These are phyloP conservation scores for Fragilariopsis cylindrus DNA, from an alignment of 108 stramenopile species.

Conservation along the genomic window DNA sequence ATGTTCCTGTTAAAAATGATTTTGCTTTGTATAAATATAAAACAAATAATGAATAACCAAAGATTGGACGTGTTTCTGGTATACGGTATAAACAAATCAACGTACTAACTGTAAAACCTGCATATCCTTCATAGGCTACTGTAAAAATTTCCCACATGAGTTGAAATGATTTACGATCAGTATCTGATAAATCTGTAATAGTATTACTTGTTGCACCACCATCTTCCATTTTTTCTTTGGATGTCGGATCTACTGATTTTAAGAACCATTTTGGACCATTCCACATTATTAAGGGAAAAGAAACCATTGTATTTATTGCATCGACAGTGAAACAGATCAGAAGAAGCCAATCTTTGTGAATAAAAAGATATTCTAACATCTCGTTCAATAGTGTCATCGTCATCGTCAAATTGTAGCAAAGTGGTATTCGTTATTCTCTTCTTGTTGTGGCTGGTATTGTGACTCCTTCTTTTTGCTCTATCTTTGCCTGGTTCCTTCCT, in stretches of 20 bases:
- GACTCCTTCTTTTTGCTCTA: too few species aligned
- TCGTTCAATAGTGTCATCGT: background rate
- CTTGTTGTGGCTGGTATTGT: too few species aligned
- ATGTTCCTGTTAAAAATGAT: background rate
- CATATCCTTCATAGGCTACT: conserved; percentile 9
- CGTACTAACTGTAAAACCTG: conserved; percentile 14
- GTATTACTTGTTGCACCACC: background rate
- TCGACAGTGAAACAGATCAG: conserved; percentile 16
- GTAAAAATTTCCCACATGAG: conserved; percentile 14
- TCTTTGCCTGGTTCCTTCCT: too few species aligned
- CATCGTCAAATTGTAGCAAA: too few species aligned
- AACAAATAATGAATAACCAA: conserved; percentile 10
- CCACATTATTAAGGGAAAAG: conserved; percentile 5
- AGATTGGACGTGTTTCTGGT: conserved; percentile 13
- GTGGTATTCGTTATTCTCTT: too few species aligned
- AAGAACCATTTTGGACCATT: conserved; percentile 15
- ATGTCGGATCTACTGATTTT: background rate
- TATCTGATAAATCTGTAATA: conserved; percentile 10
- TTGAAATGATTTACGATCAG: conserved; percentile 14
- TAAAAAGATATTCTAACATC: background rate
- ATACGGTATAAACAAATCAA: background rate
- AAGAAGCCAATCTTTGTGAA: conserved; percentile 4
- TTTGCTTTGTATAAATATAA: conserved; percentile 11
- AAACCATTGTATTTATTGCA: conserved; percentile 11
- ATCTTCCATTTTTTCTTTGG: conserved; percentile 4